Conservation (phyloP, 148 eudicot genomes). For the Suaeda aralocaspica region DNA sequence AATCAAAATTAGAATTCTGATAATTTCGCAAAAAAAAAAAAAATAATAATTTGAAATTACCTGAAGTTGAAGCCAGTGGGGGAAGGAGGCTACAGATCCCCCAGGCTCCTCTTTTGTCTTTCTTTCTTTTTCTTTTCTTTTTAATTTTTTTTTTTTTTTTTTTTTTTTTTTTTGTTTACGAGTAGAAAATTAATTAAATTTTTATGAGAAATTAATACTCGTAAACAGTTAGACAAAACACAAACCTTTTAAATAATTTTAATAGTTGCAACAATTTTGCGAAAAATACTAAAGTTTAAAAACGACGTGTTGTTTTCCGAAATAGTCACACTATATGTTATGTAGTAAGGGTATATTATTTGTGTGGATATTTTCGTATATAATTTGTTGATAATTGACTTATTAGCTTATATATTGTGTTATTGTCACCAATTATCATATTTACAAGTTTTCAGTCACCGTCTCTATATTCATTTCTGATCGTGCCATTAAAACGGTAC, state of each 20-base stretch:
- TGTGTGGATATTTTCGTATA: too few species aligned
- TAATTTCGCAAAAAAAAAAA: background rate
- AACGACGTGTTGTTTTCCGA: conserved; percentile 3
- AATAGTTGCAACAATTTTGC: background rate
- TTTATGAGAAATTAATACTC: background rate
- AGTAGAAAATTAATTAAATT: background rate
- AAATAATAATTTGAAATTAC: conserved; percentile 9
- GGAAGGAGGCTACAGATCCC: conserved; percentile 33
- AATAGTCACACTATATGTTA: background rate
- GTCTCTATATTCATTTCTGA: too few species aligned
- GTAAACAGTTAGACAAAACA: conserved; percentile 8
- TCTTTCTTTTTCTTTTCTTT: background rate
- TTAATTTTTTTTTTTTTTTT: conserved; percentile 1
- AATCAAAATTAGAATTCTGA: background rate
- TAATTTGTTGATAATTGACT: too few species aligned
- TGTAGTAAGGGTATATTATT: too few species aligned
- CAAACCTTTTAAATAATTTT: background rate
- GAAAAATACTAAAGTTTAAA: background rate
- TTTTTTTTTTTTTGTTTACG: too few species aligned
- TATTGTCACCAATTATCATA: too few species aligned
- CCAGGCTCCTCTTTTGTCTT: conserved; percentile 21
- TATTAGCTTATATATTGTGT: too few species aligned
- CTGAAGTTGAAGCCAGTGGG: conserved; percentile 27
- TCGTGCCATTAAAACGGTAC: too few species aligned
- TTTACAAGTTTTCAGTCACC: too few species aligned